These are phyloP conservation scores for Neospora caninum DNA, from an alignment of 169 alveolate species.

Conservation along the genomic window DNA sequence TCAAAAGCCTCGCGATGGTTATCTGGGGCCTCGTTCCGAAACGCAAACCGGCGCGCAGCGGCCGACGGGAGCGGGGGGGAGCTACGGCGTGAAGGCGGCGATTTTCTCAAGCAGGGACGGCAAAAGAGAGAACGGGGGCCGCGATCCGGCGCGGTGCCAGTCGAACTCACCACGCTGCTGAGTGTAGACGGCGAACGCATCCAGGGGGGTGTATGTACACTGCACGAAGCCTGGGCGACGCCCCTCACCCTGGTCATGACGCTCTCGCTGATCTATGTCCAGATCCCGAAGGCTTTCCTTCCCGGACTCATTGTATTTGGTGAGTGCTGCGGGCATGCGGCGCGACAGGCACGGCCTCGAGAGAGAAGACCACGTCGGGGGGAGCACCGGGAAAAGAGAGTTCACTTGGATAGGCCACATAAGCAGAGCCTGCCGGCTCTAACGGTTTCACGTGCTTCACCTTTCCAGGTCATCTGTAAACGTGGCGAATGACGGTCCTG, in stretches of 20 bases:
- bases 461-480: too few relatives aligned
- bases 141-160: background rate
- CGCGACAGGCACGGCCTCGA: background rate
- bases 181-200: constrained; percentile 57
- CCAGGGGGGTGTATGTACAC: constrained; percentile 20
- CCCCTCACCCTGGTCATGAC: constrained; percentile 41
- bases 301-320: constrained; percentile 41
- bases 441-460: too few relatives aligned
- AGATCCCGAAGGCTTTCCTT: constrained; percentile 43
- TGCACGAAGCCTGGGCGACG: constrained; percentile 63
- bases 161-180: constrained; percentile 43
- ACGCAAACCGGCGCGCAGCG: too few relatives aligned
- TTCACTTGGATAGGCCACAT: too few relatives aligned
- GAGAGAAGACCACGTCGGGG: too few relatives aligned
- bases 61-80: too few relatives aligned
- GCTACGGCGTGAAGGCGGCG: background rate
- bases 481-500: too few relatives aligned
- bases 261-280: constrained; percentile 37
- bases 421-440: too few relatives aligned
- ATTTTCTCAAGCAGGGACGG: background rate
- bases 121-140: background rate
- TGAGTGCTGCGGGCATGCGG: background rate
- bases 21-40: too few relatives aligned
- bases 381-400: too few relatives aligned
- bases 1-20: background rate